phyloP scores from a whole-genome alignment of 106 monocot genomes.

The Acorus calamus region DNA sequence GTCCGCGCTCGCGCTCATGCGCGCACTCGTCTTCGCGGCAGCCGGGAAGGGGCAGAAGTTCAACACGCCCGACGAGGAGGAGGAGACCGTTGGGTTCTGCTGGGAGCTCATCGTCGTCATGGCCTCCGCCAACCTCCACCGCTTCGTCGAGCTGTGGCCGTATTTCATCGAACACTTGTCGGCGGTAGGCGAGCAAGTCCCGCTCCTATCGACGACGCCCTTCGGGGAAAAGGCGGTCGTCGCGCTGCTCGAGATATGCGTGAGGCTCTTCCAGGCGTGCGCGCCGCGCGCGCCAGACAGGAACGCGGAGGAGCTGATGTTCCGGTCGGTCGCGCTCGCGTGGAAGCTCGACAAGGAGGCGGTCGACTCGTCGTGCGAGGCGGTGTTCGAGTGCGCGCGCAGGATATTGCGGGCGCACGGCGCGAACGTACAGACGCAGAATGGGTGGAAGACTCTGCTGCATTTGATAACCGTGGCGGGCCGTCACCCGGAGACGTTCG shows the following conservation, averaged over 20 bases:
- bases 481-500: slow-evolving; percentile 71
- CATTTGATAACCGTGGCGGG: slow-evolving; percentile 56
- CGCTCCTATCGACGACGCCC: slow-evolving; percentile 66
- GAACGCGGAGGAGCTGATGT: slow-evolving; percentile 60
- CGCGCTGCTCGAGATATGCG: slow-evolving; percentile 43
- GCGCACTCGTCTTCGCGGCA: slow-evolving; percentile 69
- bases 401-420: slow-evolving; percentile 29
- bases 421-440: slow-evolving; percentile 29
- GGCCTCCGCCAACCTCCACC: slow-evolving; percentile 28
- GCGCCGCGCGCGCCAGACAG: slow-evolving; percentile 17
- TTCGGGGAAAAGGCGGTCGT: slow-evolving; percentile 80
- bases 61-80: slow-evolving; percentile 73
- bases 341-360: slow-evolving; percentile 89
- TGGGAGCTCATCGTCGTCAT: slow-evolving; percentile 76
- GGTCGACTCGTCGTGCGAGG: slow-evolving; percentile 67
- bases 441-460: slow-evolving; percentile 63
- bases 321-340: slow-evolving; percentile 35
- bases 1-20: slow-evolving; percentile 45
- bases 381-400: slow-evolving; percentile 27
- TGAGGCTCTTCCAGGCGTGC: slow-evolving; percentile 20
- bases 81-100: slow-evolving; percentile 75
- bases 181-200: slow-evolving; percentile 39
- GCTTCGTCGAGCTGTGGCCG: slow-evolving; percentile 62
- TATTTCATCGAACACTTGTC: slow-evolving; percentile 57
- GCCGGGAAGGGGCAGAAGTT: slow-evolving; percentile 88